A percentile compares a stretch with the other conserved stretches of the same genome.
Conservation (phyloP, 1,284 basidiomycete genomes). For the Xerocomus amazonicus region DNA sequence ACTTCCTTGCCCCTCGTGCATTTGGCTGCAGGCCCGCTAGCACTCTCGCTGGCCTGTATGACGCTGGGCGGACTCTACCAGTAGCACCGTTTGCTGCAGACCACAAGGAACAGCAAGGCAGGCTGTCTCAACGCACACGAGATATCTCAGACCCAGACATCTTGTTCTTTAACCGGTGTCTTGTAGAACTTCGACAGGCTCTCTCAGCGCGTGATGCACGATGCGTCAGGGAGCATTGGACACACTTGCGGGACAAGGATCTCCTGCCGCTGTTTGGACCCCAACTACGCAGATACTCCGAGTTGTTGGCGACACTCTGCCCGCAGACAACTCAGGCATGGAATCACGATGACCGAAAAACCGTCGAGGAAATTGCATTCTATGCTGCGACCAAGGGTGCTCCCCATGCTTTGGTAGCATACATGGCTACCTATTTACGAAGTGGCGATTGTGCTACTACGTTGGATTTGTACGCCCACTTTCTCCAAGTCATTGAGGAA, state of each 20-base stretch:
- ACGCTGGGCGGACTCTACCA: constrained; percentile 2
- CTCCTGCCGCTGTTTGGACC: constrained; percentile 43
- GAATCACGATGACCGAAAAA: constrained; percentile 28
- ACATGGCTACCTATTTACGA: constrained; percentile 47
- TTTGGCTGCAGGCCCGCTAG: constrained; percentile 13
- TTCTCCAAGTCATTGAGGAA: constrained; percentile 29
- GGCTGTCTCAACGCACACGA: constrained; percentile 7
- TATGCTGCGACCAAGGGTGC: constrained; percentile 41
- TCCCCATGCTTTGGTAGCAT: constrained; percentile 45
- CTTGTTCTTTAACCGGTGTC: constrained; percentile 34
- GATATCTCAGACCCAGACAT: constrained; percentile 34
- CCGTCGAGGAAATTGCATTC: constrained; percentile 48
- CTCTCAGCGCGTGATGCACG: constrained; percentile 34
- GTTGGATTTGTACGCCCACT: constrained; percentile 47
- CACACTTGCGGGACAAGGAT: constrained; percentile 40
- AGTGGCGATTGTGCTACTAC: constrained; percentile 40
- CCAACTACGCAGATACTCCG: constrained; percentile 40
- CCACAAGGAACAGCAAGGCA: constrained; percentile 6
- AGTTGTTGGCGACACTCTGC: constrained; percentile 34
- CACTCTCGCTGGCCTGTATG: constrained; percentile 9
- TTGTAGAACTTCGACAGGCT: constrained; percentile 37
- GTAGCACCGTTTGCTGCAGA: constrained; percentile 4
- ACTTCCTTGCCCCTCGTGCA: constrained; percentile 33
- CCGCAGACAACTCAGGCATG: constrained; percentile 20
- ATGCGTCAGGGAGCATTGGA: constrained; percentile 41